Conservation (phyloP, 2,329 filamentous ascomycete genomes). For the Penicillium palitans region DNA sequence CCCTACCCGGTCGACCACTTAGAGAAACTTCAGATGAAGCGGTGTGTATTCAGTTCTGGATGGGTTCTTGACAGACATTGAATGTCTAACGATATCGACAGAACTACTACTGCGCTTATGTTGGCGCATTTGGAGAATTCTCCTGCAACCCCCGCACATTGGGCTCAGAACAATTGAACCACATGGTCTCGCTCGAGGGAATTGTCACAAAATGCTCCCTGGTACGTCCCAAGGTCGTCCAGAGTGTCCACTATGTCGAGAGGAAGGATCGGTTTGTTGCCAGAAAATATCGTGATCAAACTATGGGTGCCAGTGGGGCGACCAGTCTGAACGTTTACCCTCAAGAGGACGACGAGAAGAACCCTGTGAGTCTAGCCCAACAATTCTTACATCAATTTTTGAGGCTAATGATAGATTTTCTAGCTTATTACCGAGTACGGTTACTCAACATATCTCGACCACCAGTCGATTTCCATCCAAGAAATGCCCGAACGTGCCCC, state of each 20-base stretch:
- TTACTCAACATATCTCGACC: constrained; percentile 91
- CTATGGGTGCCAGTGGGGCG: constrained; percentile 84
- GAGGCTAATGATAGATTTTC: neutral
- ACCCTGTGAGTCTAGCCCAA: constrained; percentile 56
- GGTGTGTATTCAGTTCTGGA: constrained; percentile 41
- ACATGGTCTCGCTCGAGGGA: constrained; percentile 95
- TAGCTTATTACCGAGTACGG: constrained; percentile 89
- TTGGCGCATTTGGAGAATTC: constrained; percentile 92
- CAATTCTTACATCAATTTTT: neutral
- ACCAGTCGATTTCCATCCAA: constrained; percentile 97
- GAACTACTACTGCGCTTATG: constrained; percentile 91
- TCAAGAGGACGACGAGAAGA: constrained; percentile 88
- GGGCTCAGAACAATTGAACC: constrained; percentile 84
- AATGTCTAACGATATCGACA: constrained; percentile 19
- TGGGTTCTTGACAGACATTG: neutral
- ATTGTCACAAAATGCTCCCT: constrained; percentile 96
- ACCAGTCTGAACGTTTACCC: constrained; percentile 92
- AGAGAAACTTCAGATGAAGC: constrained; percentile 76
- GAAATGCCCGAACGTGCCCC: constrained; percentile 98
- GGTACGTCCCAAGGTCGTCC: constrained; percentile 94
- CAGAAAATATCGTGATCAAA: constrained; percentile 91
- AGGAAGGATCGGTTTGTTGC: constrained; percentile 81
- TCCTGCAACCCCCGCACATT: constrained; percentile 92
- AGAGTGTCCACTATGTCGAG: constrained; percentile 96
- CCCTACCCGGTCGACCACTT: constrained; percentile 71